Percentiles rank a stretch among this genome's conserved stretches.
phyloP scores from a whole-genome alignment of 1,284 basidiomycete genomes.

The Trichosporon inkin region DNA sequence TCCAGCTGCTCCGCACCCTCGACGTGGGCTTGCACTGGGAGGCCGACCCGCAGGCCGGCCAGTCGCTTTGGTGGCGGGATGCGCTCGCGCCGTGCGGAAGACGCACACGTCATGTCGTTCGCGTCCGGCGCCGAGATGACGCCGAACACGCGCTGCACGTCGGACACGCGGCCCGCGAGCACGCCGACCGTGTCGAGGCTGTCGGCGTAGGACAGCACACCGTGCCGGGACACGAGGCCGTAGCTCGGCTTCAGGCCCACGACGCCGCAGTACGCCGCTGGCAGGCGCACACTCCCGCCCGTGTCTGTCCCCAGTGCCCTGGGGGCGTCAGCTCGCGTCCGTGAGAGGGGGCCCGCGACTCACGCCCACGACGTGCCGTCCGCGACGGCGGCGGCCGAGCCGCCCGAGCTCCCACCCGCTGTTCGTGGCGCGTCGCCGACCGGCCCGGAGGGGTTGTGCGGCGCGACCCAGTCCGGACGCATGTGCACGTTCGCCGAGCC shows the following conservation, averaged over 20 bases:
- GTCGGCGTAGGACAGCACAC: constrained; percentile 88
- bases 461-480: constrained; percentile 51
- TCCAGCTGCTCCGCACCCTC: constrained; percentile 34
- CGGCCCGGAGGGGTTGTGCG: constrained; percentile 63
- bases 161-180: constrained; percentile 59
- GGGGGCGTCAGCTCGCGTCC: constrained; percentile 4
- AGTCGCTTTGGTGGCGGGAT: constrained; percentile 17
- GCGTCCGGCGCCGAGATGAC: constrained; percentile 63
- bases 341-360: constrained; percentile 38
- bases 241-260: constrained; percentile 93
- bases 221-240: constrained; percentile 85
- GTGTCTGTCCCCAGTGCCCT: constrained; percentile 93
- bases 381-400: constrained; percentile 53
- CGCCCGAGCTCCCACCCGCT: constrained; percentile 59
- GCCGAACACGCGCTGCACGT: constrained; percentile 60
- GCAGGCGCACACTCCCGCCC: constrained; percentile 87
- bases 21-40: constrained; percentile 35
- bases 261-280: constrained; percentile 89
- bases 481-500: constrained; percentile 54
- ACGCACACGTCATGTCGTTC: constrained; percentile 72
- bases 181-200: constrained; percentile 92
- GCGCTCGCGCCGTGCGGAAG: constrained; percentile 51
- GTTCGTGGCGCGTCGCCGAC: constrained; percentile 54
- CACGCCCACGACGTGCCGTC: constrained; percentile 72
- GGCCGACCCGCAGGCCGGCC: constrained; percentile 34